Conservation (phyloP, 2,329 filamentous ascomycete species). For the Paraconiothyrium brasiliense region DNA sequence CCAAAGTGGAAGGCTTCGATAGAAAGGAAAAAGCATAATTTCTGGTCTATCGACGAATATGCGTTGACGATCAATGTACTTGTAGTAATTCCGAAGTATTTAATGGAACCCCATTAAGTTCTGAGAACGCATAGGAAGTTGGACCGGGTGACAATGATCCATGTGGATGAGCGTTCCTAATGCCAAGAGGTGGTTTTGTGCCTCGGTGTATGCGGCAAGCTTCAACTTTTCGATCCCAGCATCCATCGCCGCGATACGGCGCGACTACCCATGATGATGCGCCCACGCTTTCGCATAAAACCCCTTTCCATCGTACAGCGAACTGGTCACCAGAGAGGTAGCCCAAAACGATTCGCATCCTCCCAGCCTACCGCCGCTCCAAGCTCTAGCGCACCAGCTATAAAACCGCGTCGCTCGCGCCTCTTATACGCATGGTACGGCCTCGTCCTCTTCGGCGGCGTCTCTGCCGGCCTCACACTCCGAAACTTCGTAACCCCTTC, state of each 20-base stretch:
- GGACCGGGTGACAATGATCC: too few relatives aligned
- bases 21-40: not conserved
- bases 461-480: constrained; percentile 34
- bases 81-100: not conserved
- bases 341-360: constrained; percentile 7
- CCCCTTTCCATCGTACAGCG: constrained; percentile 8
- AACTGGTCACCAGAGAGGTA: not conserved
- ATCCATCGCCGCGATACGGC: constrained; percentile 10
- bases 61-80: not conserved
- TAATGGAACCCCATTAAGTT: not conserved
- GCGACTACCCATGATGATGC: constrained; percentile 31
- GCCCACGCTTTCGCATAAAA: constrained; percentile 22
- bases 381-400: constrained; percentile 13
- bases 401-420: constrained; percentile 34
- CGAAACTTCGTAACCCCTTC: constrained; percentile 39
- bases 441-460: constrained; percentile 36
- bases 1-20: not conserved
- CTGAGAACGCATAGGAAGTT: not conserved
- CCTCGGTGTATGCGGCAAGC: constrained; percentile 32
- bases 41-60: not conserved
- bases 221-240: constrained; percentile 14
- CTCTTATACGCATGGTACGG: constrained; percentile 46
- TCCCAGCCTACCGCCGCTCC: constrained; percentile 13
- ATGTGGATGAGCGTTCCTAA: constrained; percentile 19
- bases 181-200: constrained; percentile 32